These are phyloP conservation scores for Tricholoma bakamatsutake DNA, from an alignment of 768 basidiomycete genomes.

Conservation along the genomic window DNA sequence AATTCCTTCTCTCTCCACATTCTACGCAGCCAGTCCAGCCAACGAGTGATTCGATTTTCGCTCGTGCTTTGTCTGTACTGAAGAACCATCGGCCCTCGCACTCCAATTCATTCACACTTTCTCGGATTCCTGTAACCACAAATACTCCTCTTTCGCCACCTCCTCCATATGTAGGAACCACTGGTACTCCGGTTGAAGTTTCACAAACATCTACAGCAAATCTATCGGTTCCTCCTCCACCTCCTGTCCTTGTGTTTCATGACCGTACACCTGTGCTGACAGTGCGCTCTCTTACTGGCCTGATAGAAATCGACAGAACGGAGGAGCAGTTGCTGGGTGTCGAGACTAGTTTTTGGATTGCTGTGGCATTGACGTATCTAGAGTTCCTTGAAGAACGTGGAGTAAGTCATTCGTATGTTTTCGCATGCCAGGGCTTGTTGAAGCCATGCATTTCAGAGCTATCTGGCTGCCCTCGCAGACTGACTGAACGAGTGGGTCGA, in stretches of 20 bases:
- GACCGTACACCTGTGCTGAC: slow-evolving; percentile 68
- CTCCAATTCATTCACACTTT: slow-evolving; percentile 59
- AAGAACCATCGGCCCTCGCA: slow-evolving; percentile 48
- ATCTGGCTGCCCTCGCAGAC: slow-evolving; percentile 42
- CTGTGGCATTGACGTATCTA: slow-evolving; percentile 66
- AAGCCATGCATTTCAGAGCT: slow-evolving; percentile 35
- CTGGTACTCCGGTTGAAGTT: slow-evolving; percentile 13
- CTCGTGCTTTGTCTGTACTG: slow-evolving; percentile 44
- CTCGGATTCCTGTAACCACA: slow-evolving; percentile 23
- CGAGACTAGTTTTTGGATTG: slow-evolving; percentile 74
- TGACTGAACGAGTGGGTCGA: neutral
- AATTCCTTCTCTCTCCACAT: slow-evolving; percentile 49
- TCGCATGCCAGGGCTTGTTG: neutral
- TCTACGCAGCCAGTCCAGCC: slow-evolving; percentile 30
- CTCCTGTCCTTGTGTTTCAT: slow-evolving; percentile 57
- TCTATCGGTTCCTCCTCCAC: slow-evolving; percentile 12
- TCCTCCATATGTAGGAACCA: slow-evolving; percentile 29
- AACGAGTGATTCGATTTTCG: slow-evolving; percentile 37
- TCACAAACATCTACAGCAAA: slow-evolving; percentile 9
- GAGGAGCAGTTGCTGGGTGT: slow-evolving; percentile 59
- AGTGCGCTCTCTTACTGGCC: slow-evolving; percentile 50
- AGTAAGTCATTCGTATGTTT: slow-evolving; percentile 35
- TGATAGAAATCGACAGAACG: slow-evolving; percentile 55
- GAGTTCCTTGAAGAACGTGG: slow-evolving; percentile 77
- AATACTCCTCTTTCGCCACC: slow-evolving; percentile 24